Percentiles rank a stretch among this genome's conserved stretches.
phyloP scores from a whole-genome alignment of 257 asterid genomes.

The Thymus mandschuricus region DNA sequence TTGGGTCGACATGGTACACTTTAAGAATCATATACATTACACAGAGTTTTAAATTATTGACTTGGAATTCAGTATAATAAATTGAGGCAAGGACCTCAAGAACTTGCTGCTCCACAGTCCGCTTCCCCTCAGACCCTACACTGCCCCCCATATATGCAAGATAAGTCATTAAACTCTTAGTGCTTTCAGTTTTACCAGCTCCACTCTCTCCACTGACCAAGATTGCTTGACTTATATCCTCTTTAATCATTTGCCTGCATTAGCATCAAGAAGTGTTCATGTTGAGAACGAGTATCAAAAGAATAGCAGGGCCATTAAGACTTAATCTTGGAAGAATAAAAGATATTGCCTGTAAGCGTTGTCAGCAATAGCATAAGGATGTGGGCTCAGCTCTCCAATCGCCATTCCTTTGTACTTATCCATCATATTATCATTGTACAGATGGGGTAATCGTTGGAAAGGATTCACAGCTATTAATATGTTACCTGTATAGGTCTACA shows the following conservation, averaged over 20 bases:
- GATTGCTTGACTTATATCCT: slow-evolving; percentile 75
- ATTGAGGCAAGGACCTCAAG: slow-evolving; percentile 69
- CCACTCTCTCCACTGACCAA: slow-evolving; percentile 99
- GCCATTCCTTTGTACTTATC: slow-evolving; percentile 71
- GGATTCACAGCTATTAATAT: slow-evolving; percentile 95
- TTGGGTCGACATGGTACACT: not conserved
- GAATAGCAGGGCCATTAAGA: slow-evolving; percentile 17
- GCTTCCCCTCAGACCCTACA: slow-evolving; percentile 60
- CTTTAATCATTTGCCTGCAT: slow-evolving; percentile 82
- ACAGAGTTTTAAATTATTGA: not conserved
- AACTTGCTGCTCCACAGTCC: slow-evolving; percentile 85
- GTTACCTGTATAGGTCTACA: slow-evolving; percentile 90
- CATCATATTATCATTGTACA: slow-evolving; percentile 68
- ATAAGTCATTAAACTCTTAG: slow-evolving; percentile 83
- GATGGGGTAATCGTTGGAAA: slow-evolving; percentile 73
- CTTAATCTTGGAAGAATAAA: slow-evolving; percentile 14
- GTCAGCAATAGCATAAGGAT: slow-evolving; percentile 92
- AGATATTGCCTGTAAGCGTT: slow-evolving; percentile 74
- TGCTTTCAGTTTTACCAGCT: slow-evolving; percentile 96
- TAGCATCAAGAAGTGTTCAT: slow-evolving; percentile 21
- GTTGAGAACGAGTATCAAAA: slow-evolving; percentile 23
- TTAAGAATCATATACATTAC: not conserved
- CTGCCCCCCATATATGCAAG: slow-evolving; percentile 93
- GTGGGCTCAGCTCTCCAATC: slow-evolving; percentile 84
- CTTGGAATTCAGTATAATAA: not conserved